Percentiles rank a stretch among this genome's conserved stretches.
These are phyloP conservation scores for Cytauxzoon felis DNA, from an alignment of 169 alveolate species.

Conservation along the genomic window DNA sequence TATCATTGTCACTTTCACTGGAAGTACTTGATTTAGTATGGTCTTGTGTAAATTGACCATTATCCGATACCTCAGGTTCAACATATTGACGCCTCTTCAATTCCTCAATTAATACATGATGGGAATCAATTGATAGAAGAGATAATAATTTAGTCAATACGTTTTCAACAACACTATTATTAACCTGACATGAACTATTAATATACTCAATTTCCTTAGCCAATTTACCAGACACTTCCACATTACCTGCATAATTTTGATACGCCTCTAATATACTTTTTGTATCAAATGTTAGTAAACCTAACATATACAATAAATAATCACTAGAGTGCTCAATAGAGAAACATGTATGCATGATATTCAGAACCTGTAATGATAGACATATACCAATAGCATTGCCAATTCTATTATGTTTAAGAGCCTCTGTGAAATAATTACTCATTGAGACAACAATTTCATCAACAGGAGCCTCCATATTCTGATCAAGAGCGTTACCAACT, in stretches of 20 bases:
- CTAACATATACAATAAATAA: conserved; percentile 36
- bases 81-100: conserved; percentile 18
- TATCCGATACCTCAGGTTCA: conserved; percentile 19
- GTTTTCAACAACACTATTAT: conserved; percentile 32
- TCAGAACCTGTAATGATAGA: conserved; percentile 36
- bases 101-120: conserved; percentile 27
- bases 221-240: conserved; percentile 11
- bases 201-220: not conserved
- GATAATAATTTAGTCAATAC: conserved; percentile 14
- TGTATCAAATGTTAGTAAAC: conserved; percentile 33
- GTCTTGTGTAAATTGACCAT: conserved; percentile 9
- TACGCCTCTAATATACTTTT: conserved; percentile 31
- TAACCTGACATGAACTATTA: conserved; percentile 41
- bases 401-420: conserved; percentile 3
- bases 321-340: conserved; percentile 53
- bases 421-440: conserved; percentile 33
- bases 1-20: conserved; percentile 26
- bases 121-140: conserved; percentile 46
- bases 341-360: conserved; percentile 44
- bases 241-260: conserved; percentile 6
- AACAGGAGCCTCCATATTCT: conserved; percentile 36
- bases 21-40: not conserved
- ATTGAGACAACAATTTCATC: conserved; percentile 35
- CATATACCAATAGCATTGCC: conserved; percentile 56
- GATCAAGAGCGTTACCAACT: conserved; percentile 47